These are phyloP conservation scores for Rhynchospora tenuis DNA, from an alignment of 176 grass and related monocot species.

Conservation along the genomic window DNA sequence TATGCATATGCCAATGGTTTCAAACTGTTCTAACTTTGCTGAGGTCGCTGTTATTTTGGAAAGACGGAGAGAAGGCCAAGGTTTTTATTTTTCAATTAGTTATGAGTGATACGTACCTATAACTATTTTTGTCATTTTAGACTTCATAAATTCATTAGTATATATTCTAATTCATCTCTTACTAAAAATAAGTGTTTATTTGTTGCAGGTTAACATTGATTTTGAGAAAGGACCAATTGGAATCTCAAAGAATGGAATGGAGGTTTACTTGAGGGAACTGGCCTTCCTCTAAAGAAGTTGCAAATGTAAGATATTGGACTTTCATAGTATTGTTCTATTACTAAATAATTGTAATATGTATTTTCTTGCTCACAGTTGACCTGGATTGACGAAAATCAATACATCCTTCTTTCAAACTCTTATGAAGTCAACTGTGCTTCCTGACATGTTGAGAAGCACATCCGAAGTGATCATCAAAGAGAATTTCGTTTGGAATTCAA, in stretches of 20 bases:
- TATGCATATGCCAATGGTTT: background rate
- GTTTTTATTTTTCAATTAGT: background rate
- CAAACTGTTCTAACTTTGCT: background rate
- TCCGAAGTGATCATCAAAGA: slow-evolving; percentile 89
- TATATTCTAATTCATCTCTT: background rate
- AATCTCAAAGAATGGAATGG: slow-evolving; percentile 78
- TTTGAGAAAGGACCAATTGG: slow-evolving; percentile 92
- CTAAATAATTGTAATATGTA: background rate
- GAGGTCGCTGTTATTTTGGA: background rate
- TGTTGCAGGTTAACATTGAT: slow-evolving; percentile 85
- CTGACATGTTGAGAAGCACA: slow-evolving; percentile 93
- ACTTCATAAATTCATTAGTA: background rate
- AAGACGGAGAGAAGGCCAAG: background rate
- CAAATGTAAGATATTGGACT: slow-evolving; percentile 41
- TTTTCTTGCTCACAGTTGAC: background rate
- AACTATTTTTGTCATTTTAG: background rate
- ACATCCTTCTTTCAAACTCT: slow-evolving; percentile 19
- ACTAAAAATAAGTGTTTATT: slow-evolving; percentile 14
- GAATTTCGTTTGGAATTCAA: slow-evolving; percentile 98
- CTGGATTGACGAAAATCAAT: background rate
- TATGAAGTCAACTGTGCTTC: slow-evolving; percentile 84
- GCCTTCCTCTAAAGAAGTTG: slow-evolving; percentile 85
- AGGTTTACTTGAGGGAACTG: slow-evolving; percentile 83
- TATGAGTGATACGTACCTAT: background rate
- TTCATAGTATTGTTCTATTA: background rate